Conservation (phyloP, 805 yeast species). For the Candida yuanshanica region DNA sequence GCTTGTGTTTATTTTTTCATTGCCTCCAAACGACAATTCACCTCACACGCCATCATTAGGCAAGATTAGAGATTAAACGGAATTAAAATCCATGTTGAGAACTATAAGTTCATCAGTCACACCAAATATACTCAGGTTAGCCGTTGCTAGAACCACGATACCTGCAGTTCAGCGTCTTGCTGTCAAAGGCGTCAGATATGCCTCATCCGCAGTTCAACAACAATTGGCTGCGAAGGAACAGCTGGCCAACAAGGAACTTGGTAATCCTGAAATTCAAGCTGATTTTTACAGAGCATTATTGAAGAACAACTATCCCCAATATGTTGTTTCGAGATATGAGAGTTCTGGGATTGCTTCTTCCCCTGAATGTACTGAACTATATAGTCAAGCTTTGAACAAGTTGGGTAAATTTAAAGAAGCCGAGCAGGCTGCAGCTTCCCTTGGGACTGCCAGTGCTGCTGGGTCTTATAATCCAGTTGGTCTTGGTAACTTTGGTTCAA, state of each 20-base stretch:
- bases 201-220: conserved; percentile 20
- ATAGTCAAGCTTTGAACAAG: conserved; percentile 73
- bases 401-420: conserved; percentile 78
- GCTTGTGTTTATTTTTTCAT: too few relatives aligned
- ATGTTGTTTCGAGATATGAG: conserved; percentile 91
- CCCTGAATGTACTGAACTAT: conserved; percentile 71
- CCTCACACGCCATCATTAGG: not conserved
- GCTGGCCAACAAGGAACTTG: conserved; percentile 72
- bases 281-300: conserved; percentile 73
- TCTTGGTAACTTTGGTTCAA: conserved; percentile 41
- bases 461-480: conserved; percentile 4
- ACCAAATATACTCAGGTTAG: not conserved
- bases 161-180: not conserved
- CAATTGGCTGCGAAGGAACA: conserved; percentile 64
- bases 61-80: not conserved
- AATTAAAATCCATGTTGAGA: not conserved
- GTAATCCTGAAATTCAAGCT: conserved; percentile 71
- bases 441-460: conserved; percentile 31
- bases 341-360: conserved; percentile 88
- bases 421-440: conserved; percentile 49
- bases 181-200: conserved; percentile 13
- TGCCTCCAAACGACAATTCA: too few relatives aligned
- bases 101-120: not conserved
- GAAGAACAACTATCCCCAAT: conserved; percentile 86
- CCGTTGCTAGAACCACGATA: conserved; percentile 5